A percentile compares a stretch with the other conserved stretches of the same genome.
phyloP scores from a whole-genome alignment of 345 rosid genomes.

The Salix suchowensis region DNA sequence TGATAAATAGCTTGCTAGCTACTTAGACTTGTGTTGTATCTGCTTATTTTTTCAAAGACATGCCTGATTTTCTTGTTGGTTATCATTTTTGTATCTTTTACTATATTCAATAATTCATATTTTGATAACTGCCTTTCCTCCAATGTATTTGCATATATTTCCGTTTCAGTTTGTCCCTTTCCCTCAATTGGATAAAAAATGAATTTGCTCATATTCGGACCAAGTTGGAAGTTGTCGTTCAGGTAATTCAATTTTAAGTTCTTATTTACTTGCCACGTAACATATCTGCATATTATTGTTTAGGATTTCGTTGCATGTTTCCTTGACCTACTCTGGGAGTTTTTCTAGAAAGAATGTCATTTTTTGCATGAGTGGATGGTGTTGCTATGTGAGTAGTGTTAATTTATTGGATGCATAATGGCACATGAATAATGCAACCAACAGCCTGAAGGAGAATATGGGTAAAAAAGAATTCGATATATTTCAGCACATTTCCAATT shows the following conservation, averaged over 20 bases:
- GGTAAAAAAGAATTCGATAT: too few relatives aligned
- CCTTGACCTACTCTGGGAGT: neutral
- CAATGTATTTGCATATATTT: neutral
- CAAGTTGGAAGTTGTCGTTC: conserved; percentile 35
- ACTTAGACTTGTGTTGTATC: neutral
- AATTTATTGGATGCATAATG: too few relatives aligned
- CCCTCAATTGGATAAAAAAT: conserved; percentile 29
- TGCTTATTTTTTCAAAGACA: neutral
- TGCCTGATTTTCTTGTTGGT: neutral
- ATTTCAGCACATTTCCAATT: too few relatives aligned
- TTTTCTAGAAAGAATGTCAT: neutral
- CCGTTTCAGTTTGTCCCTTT: conserved; percentile 25
- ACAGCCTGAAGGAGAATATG: too few relatives aligned
- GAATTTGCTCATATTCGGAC: conserved; percentile 30
- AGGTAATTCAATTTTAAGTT: conserved; percentile 18
- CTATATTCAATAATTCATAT: neutral
- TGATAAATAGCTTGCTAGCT: neutral
- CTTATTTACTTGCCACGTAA: neutral
- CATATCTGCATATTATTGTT: neutral
- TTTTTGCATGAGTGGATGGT: too few relatives aligned
- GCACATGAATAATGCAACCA: too few relatives aligned
- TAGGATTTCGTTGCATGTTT: neutral
- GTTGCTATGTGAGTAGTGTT: too few relatives aligned
- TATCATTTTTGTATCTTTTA: neutral
- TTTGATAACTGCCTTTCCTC: neutral